A percentile compares a stretch with the other conserved stretches of the same genome.
These are phyloP conservation scores for Suhomyces choctaworum DNA, from an alignment of 1,139 yeast species.

Conservation along the genomic window DNA sequence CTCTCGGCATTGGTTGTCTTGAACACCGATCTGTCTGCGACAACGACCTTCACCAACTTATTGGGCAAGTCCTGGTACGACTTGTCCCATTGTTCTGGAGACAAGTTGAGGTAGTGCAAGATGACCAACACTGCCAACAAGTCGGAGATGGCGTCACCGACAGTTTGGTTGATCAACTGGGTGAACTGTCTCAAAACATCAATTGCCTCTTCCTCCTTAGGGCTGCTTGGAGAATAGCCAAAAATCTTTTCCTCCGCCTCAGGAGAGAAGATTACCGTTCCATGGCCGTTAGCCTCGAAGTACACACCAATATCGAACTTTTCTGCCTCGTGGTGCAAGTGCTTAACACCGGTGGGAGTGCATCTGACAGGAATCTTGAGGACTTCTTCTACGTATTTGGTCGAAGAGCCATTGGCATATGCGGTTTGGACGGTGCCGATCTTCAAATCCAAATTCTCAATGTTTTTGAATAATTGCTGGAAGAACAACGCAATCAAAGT, in stretches of 20 bases:
- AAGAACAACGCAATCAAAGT: conserved; percentile 77
- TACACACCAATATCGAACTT: conserved; percentile 88
- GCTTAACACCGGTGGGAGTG: conserved; percentile 96
- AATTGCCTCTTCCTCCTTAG: conserved; percentile 44
- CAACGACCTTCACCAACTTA: conserved; percentile 74
- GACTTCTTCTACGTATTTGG: conserved; percentile 62
- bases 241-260: conserved; percentile 46
- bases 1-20: conserved; percentile 92
- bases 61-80: conserved; percentile 87
- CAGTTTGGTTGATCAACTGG: conserved; percentile 87
- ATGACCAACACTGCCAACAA: conserved; percentile 74
- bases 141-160: conserved; percentile 96
- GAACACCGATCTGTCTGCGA: conserved; percentile 76
- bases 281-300: conserved; percentile 99
- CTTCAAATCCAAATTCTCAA: conserved; percentile 42
- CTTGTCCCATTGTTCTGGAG: conserved; percentile 73
- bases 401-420: conserved; percentile 93
- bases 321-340: conserved; percentile 85
- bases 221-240: conserved; percentile 22
- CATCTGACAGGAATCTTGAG: conserved; percentile 80
- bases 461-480: conserved; percentile 45
- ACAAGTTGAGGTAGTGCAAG: conserved; percentile 51
- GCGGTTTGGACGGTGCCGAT: conserved; percentile 97
- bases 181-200: conserved; percentile 57
- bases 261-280: conserved; percentile 82